Evolutionary conservation across 2,329 filamentous ascomycete genomes (phyloP).

Genomic region (Diplodia scrobiculata): DNA sequence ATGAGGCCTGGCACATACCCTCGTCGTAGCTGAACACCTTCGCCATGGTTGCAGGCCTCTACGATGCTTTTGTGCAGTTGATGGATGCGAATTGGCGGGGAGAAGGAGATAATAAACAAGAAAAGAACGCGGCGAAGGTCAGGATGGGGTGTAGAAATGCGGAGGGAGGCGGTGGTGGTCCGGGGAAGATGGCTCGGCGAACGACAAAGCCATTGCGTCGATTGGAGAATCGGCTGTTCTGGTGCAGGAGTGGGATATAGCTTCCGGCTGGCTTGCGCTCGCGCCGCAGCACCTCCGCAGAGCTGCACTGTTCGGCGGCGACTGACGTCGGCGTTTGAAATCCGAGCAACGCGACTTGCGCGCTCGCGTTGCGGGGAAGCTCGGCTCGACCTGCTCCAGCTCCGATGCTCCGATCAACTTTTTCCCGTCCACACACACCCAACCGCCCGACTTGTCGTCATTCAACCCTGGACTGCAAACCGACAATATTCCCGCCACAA

Average conservation of each 20-base stretch:
- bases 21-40: slow-evolving; percentile 69
- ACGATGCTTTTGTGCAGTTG: not conserved
- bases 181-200: not conserved
- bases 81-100: not conserved
- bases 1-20: slow-evolving; percentile 49
- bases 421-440: slow-evolving; percentile 15
- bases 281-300: not conserved
- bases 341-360: slow-evolving; percentile 11
- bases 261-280: slow-evolving; percentile 12
- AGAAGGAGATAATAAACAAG: not conserved
- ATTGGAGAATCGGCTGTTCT: slow-evolving; percentile 27
- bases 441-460: not conserved
- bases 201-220: slow-evolving; percentile 25
- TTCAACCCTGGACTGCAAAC: not conserved
- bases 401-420: not conserved
- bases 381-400: slow-evolving; percentile 26
- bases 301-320: not conserved
- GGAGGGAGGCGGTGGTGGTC: slow-evolving; percentile 11
- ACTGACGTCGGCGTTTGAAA: slow-evolving; percentile 27
- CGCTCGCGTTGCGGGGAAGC: slow-evolving; percentile 9
- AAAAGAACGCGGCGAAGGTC: not conserved
- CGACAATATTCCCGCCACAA: not conserved
- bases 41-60: slow-evolving; percentile 52
- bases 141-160: slow-evolving; percentile 8
- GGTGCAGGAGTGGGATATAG: slow-evolving; percentile 28